These are phyloP conservation scores for Hypericum perforatum DNA, from an alignment of 345 rosid genomes.

Conservation along the genomic window DNA sequence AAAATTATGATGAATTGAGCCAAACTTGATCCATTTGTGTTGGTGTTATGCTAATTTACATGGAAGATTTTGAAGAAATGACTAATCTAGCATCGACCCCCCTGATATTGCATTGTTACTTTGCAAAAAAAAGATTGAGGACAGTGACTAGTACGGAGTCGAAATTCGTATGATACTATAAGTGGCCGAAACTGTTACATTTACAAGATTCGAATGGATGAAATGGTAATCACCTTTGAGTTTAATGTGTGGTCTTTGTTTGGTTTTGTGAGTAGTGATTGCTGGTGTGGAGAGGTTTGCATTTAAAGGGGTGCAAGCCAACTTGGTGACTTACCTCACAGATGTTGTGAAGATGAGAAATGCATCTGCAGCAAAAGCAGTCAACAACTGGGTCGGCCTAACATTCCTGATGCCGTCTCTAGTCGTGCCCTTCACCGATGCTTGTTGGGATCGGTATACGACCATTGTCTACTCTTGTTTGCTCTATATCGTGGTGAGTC, in stretches of 20 bases:
- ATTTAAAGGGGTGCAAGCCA: conserved; percentile 91
- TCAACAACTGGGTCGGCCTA: conserved; percentile 84
- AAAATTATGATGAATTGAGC: neutral
- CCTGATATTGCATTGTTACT: too few species aligned
- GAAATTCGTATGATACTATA: too few species aligned
- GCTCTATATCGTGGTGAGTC: conserved; percentile 62
- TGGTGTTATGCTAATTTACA: neutral
- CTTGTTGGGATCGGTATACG: conserved; percentile 67
- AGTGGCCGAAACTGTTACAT: too few species aligned
- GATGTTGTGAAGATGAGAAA: conserved; percentile 74
- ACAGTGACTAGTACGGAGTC: too few species aligned
- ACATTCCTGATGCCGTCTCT: conserved; percentile 76
- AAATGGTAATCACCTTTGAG: too few species aligned
- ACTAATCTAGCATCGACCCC: too few species aligned
- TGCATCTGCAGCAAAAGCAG: conserved; percentile 80
- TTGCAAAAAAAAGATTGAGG: too few species aligned
- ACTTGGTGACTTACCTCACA: conserved; percentile 80
- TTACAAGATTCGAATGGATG: too few species aligned
- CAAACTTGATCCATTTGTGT: neutral
- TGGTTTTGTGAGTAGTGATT: conserved; percentile 26
- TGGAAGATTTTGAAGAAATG: too few species aligned
- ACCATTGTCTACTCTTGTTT: conserved; percentile 64
- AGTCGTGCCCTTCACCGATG: conserved; percentile 73
- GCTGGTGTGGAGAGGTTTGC: conserved; percentile 94
- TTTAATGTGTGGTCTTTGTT: too few species aligned